Conservation (phyloP, 371 early-diverging fungal species). For the Rhizopus arrhizus region DNA sequence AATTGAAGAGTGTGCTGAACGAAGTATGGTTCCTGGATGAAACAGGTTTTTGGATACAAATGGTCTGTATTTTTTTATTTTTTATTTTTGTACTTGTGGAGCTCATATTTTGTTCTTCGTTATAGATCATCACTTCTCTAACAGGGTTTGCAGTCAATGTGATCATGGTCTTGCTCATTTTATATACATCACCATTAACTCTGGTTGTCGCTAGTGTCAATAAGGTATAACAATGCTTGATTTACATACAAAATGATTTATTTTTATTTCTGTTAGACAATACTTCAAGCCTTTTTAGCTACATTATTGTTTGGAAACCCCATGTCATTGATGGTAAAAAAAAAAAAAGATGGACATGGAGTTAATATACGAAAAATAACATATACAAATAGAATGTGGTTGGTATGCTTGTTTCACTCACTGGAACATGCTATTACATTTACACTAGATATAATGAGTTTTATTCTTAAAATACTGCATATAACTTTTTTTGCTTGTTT, state of each 20-base stretch:
- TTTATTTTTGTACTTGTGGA: too few species aligned
- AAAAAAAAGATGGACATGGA: background rate
- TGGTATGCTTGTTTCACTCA: constrained; percentile 20
- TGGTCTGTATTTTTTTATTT: constrained; percentile 8
- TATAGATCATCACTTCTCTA: constrained; percentile 19
- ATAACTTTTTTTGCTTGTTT: background rate
- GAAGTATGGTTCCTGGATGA: constrained; percentile 31
- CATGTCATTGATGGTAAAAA: constrained; percentile 19
- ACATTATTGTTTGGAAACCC: constrained; percentile 25
- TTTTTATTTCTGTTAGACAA: constrained; percentile 6
- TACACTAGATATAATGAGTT: constrained; percentile 12
- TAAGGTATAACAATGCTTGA: constrained; percentile 15
- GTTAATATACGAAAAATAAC: background rate
- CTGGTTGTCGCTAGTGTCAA: constrained; percentile 12
- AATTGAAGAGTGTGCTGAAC: constrained; percentile 12
- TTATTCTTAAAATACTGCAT: background rate
- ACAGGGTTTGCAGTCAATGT: constrained; percentile 25
- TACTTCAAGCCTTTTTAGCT: constrained; percentile 20
- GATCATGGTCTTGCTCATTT: constrained; percentile 20
- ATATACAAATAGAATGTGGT: constrained; percentile 16
- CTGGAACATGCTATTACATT: constrained; percentile 16
- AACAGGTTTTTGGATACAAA: constrained; percentile 33
- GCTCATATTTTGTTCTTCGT: background rate
- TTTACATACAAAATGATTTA: background rate
- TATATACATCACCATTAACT: constrained; percentile 25